Percentiles rank a stretch among this genome's conserved stretches.
Conservation (phyloP, 1,284 basidiomycete species). For the Bjerkandera adusta region DNA sequence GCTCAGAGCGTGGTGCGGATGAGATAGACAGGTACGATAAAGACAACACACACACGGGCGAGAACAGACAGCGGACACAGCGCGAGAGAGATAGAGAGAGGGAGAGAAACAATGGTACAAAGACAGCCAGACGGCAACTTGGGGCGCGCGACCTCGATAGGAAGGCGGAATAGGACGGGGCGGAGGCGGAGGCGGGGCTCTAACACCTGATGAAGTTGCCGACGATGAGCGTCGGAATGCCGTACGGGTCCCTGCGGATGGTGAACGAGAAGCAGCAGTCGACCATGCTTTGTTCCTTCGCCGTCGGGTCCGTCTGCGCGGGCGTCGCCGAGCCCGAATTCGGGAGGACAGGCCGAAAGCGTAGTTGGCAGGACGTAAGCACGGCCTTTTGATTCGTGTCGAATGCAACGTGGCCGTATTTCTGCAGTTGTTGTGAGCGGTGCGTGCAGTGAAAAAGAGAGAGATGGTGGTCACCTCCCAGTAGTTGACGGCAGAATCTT, state of each 20-base stretch:
- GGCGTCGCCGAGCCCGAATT: constrained; percentile 28
- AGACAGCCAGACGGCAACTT: too few relatives aligned
- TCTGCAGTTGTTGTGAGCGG: constrained; percentile 41
- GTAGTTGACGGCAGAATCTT: constrained; percentile 95
- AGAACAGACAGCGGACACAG: too few relatives aligned
- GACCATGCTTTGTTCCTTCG: constrained; percentile 70
- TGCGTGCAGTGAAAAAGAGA: background rate
- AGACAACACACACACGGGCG: too few relatives aligned
- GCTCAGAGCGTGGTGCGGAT: too few relatives aligned
- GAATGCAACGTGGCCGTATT: constrained; percentile 94
- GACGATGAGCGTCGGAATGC: constrained; percentile 91
- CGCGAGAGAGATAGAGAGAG: too few relatives aligned
- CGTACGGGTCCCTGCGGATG: constrained; percentile 87
- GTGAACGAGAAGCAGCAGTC: constrained; percentile 97
- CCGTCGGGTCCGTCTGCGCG: constrained; percentile 27
- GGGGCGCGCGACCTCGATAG: too few relatives aligned
- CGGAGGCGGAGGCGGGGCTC: too few relatives aligned
- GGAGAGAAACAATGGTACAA: too few relatives aligned
- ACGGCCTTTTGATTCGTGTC: constrained; percentile 88
- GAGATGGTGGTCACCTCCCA: constrained; percentile 73
- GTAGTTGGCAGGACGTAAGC: constrained; percentile 89
- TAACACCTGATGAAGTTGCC: constrained; percentile 77
- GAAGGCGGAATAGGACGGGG: too few relatives aligned
- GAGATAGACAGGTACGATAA: too few relatives aligned
- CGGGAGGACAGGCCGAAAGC: constrained; percentile 63